Percentiles rank a stretch among this genome's conserved stretches.
Evolutionary conservation across 1,139 yeast species (phyloP).

Genomic region (Schwanniomyces etchellsii): DNA sequence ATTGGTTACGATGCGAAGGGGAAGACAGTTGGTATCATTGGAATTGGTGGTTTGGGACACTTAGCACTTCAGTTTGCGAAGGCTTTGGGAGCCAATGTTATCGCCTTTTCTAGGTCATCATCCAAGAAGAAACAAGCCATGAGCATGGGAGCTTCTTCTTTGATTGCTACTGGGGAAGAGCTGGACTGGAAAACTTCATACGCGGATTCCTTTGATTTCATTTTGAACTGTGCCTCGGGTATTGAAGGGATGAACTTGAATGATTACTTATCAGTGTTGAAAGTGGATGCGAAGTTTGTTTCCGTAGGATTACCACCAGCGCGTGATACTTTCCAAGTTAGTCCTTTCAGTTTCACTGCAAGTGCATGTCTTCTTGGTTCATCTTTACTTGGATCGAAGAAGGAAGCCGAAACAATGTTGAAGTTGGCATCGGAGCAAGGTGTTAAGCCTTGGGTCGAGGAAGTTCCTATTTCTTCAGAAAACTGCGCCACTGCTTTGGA

Average conservation of each 20-base stretch:
- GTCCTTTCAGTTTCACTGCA: background rate
- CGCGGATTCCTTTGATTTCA: slow-evolving; percentile 37
- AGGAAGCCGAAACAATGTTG: slow-evolving; percentile 34
- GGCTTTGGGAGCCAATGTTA: slow-evolving; percentile 37
- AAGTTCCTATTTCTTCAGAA: slow-evolving; percentile 30
- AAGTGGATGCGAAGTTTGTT: slow-evolving; percentile 43
- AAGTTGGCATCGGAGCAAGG: slow-evolving; percentile 33
- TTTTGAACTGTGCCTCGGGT: slow-evolving; percentile 44
- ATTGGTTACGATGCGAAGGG: slow-evolving; percentile 19
- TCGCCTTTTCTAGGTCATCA: slow-evolving; percentile 33
- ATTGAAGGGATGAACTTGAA: slow-evolving; percentile 29
- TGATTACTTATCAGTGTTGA: slow-evolving; percentile 27
- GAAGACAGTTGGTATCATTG: slow-evolving; percentile 43
- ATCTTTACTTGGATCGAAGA: slow-evolving; percentile 32
- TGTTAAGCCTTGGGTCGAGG: slow-evolving; percentile 40
- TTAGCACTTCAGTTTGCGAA: slow-evolving; percentile 37
- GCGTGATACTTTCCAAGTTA: slow-evolving; percentile 20
- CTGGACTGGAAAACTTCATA: slow-evolving; percentile 25
- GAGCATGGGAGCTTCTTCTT: slow-evolving; percentile 34
- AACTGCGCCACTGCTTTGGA: slow-evolving; percentile 24
- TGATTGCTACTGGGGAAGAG: slow-evolving; percentile 31
- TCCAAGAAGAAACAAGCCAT: slow-evolving; percentile 32
- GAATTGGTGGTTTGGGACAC: slow-evolving; percentile 45
- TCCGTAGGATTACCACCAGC: slow-evolving; percentile 50
- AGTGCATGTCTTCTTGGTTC: slow-evolving; percentile 7